Percentiles rank a stretch among this genome's conserved stretches.
Evolutionary conservation across 2,329 filamentous ascomycete species (phyloP).

Genomic region (Cyphellophora europaea): DNA sequence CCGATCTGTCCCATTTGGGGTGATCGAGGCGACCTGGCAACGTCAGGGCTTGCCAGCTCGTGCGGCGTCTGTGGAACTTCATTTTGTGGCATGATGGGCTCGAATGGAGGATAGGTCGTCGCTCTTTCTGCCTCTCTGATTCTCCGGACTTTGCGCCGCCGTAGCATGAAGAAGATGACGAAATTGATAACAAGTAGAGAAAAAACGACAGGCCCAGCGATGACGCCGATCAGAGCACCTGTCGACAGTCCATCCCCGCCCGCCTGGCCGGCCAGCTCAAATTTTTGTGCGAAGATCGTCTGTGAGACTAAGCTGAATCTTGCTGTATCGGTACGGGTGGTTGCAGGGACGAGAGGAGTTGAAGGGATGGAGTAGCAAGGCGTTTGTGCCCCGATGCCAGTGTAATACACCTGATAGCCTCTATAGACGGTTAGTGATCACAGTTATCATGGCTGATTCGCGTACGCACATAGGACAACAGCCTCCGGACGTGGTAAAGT

Average conservation of each 20-base stretch:
- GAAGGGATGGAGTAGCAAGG: slow-evolving; percentile 17
- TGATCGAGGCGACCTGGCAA: neutral
- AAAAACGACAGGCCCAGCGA: slow-evolving; percentile 9
- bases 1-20: neutral
- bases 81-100: slow-evolving; percentile 12
- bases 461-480: slow-evolving; percentile 19
- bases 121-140: slow-evolving; percentile 6
- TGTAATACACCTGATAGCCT: slow-evolving; percentile 19
- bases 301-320: slow-evolving; percentile 18
- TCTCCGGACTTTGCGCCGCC: slow-evolving; percentile 9
- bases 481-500: slow-evolving; percentile 17
- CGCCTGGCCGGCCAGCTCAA: slow-evolving; percentile 7
- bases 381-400: slow-evolving; percentile 15
- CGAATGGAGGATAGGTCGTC: slow-evolving; percentile 17
- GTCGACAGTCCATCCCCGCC: slow-evolving; percentile 6
- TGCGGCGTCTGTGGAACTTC: slow-evolving; percentile 9
- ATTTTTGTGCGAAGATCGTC: slow-evolving; percentile 17
- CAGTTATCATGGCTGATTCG: neutral
- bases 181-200: slow-evolving; percentile 4
- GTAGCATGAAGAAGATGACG: slow-evolving; percentile 6
- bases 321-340: slow-evolving; percentile 12
- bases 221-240: slow-evolving; percentile 17
- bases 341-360: slow-evolving; percentile 14
- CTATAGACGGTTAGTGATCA: slow-evolving; percentile 11
- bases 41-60: slow-evolving; percentile 15